Percentiles rank a stretch among this genome's conserved stretches.
Conservation (phyloP, 345 rosid species). For the Gossypium rotundifolium region DNA sequence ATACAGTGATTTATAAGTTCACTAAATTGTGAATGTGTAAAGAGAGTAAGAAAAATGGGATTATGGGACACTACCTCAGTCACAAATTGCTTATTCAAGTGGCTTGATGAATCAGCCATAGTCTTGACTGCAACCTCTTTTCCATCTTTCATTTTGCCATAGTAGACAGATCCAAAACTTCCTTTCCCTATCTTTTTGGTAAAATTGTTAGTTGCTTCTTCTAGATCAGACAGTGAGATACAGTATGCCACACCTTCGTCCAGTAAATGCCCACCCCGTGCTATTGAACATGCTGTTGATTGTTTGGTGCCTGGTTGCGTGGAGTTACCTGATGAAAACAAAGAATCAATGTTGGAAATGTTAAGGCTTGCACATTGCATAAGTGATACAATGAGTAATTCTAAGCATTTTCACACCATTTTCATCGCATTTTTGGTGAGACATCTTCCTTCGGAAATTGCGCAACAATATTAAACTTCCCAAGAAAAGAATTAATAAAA, state of each 20-base stretch:
- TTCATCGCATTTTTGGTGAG: constrained; percentile 26
- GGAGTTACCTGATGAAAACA: constrained; percentile 43
- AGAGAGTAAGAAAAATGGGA: not conserved
- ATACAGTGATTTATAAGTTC: not conserved
- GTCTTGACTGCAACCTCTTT: constrained; percentile 92
- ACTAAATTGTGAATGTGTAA: not conserved
- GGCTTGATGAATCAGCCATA: constrained; percentile 63
- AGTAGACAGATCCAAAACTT: constrained; percentile 86
- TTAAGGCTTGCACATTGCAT: not conserved
- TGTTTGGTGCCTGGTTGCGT: constrained; percentile 38
- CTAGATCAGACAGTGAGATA: constrained; percentile 62
- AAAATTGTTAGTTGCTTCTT: constrained; percentile 72
- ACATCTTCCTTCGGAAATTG: constrained; percentile 27
- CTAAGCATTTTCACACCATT: constrained; percentile 37
- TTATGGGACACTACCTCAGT: constrained; percentile 58
- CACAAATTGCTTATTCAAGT: constrained; percentile 72
- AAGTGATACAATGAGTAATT: not conserved
- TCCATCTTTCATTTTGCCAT: constrained; percentile 93
- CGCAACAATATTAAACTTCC: constrained; percentile 45
- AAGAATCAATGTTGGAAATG: constrained; percentile 1
- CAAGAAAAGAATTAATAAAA: constrained; percentile 42
- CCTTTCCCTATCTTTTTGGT: constrained; percentile 83
- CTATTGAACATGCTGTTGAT: constrained; percentile 45
- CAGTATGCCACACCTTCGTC: constrained; percentile 79
- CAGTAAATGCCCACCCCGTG: constrained; percentile 55